Conservation (phyloP, 2,329 filamentous ascomycete species). For the Curvularia eragrostidis region DNA sequence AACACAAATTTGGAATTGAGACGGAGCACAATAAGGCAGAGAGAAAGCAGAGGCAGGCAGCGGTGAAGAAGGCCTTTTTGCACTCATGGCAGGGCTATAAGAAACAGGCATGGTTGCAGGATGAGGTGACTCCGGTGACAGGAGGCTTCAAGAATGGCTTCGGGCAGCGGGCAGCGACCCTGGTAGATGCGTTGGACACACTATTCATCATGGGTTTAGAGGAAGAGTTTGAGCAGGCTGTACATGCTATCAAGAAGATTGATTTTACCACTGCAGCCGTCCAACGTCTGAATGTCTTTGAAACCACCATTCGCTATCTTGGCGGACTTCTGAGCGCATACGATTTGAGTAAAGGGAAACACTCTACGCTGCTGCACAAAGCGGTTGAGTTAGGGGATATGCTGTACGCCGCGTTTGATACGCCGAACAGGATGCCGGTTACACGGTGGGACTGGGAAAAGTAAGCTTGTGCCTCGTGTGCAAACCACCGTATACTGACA, state of each 20-base stretch:
- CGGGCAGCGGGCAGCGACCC: constrained; percentile 64
- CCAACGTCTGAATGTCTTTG: constrained; percentile 47
- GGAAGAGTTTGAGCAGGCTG: constrained; percentile 63
- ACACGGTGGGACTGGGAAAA: constrained; percentile 50
- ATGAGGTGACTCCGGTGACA: constrained; percentile 60
- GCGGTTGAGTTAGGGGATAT: constrained; percentile 53
- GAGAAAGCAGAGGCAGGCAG: constrained; percentile 39
- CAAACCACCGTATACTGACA: constrained; percentile 23
- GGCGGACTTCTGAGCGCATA: constrained; percentile 50
- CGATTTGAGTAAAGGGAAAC: constrained; percentile 45
- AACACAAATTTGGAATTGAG: constrained; percentile 47
- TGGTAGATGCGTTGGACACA: constrained; percentile 67
- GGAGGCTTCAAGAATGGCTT: constrained; percentile 58
- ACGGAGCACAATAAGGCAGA: constrained; percentile 42
- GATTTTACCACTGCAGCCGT: constrained; percentile 59
- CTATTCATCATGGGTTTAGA: constrained; percentile 67
- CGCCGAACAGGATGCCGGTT: constrained; percentile 51
- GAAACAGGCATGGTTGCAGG: constrained; percentile 59
- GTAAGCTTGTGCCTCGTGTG: constrained; percentile 23
- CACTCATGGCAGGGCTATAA: constrained; percentile 60
- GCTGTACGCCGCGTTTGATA: constrained; percentile 55
- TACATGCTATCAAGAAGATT: constrained; percentile 59
- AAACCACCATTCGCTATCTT: constrained; percentile 51
- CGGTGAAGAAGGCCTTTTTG: constrained; percentile 48
- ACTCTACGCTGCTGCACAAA: constrained; percentile 49